phyloP scores from a whole-genome alignment of 1,284 basidiomycete genomes.

The Sanghuangporus sanghuang region DNA sequence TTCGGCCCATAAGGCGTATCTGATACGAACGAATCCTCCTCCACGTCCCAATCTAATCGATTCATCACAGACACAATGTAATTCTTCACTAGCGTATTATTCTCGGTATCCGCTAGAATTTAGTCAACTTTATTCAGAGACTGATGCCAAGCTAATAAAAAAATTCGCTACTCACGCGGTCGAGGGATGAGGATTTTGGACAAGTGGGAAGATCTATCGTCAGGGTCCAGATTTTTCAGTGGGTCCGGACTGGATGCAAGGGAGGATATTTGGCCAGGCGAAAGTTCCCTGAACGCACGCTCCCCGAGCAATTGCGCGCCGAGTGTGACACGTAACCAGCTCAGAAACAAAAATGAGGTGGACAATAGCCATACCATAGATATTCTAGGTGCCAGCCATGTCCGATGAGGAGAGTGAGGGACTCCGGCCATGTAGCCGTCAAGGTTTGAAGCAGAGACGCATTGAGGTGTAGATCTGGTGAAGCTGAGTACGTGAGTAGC shows the following conservation, averaged over 20 bases:
- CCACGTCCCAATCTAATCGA: slow-evolving; percentile 78
- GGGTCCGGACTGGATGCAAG: slow-evolving; percentile 58
- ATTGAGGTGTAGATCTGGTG: background rate
- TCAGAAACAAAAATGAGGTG: slow-evolving; percentile 19
- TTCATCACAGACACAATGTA: slow-evolving; percentile 71
- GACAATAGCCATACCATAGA: slow-evolving; percentile 14
- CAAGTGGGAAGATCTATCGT: slow-evolving; percentile 65
- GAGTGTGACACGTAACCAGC: slow-evolving; percentile 1
- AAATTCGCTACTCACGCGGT: slow-evolving; percentile 47
- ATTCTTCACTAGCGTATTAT: slow-evolving; percentile 73
- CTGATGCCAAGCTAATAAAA: background rate
- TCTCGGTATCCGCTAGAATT: slow-evolving; percentile 61
- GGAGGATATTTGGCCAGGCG: slow-evolving; percentile 43
- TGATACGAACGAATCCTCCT: slow-evolving; percentile 74
- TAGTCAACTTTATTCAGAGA: background rate
- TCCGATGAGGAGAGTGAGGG: background rate
- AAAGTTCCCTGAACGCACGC: slow-evolving; percentile 45
- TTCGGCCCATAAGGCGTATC: slow-evolving; percentile 82
- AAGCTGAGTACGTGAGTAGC: background rate
- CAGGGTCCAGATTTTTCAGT: slow-evolving; percentile 57
- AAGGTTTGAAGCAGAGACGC: background rate
- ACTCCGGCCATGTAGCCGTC: background rate
- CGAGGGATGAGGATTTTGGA: slow-evolving; percentile 80
- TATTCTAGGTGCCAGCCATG: background rate
- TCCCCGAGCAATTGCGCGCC: slow-evolving; percentile 26